phyloP scores from a whole-genome alignment of 192 early-diverging fungal genomes.

The Backusella macrospora region DNA sequence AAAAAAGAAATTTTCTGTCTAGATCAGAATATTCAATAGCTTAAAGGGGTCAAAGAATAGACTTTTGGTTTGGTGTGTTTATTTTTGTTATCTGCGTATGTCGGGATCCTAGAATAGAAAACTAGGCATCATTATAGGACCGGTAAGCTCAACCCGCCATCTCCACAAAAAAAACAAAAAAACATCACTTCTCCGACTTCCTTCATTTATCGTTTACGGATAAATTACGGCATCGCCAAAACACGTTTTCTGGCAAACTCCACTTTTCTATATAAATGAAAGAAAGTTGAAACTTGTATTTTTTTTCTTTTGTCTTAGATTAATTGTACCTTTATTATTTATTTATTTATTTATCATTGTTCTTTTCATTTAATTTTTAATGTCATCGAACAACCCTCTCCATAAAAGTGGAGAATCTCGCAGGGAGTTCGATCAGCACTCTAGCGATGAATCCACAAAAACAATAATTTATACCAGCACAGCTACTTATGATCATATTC shows the following conservation, averaged over 20 bases:
- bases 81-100: background rate
- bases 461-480: background rate
- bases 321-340: background rate
- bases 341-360: background rate
- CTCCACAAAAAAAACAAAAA: slow-evolving; percentile 12
- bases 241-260: slow-evolving; percentile 17
- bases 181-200: slow-evolving; percentile 6
- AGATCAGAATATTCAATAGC: background rate
- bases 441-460: slow-evolving; percentile 13
- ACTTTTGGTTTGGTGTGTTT: background rate
- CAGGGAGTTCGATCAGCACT: slow-evolving; percentile 13
- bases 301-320: background rate
- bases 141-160: slow-evolving; percentile 7
- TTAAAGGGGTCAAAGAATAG: background rate
- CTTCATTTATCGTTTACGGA: background rate
- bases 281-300: background rate
- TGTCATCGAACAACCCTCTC: slow-evolving; percentile 13
- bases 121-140: background rate
- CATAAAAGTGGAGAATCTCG: background rate
- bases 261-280: slow-evolving; percentile 17
- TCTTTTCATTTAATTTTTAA: slow-evolving; percentile 4
- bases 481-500: background rate
- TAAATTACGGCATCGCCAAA: slow-evolving; percentile 20
- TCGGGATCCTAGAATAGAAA: background rate
- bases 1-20: slow-evolving; percentile 7